These are phyloP conservation scores for Boletus patriciae DNA, from an alignment of 768 basidiomycete genomes.

Conservation along the genomic window DNA sequence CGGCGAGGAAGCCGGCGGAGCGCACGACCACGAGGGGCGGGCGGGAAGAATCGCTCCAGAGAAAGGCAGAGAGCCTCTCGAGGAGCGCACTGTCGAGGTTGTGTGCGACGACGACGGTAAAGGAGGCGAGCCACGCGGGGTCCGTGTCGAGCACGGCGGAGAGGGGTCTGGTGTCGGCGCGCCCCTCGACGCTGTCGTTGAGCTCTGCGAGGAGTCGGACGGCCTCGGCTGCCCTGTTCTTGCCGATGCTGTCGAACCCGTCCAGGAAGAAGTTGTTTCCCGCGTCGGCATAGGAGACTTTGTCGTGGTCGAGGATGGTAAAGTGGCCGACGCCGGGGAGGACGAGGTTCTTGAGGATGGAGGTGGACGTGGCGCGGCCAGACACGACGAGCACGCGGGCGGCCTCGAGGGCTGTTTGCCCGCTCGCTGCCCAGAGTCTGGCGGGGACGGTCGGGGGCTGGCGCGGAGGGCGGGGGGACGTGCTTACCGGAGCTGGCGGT, in stretches of 20 bases:
- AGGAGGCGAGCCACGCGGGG: constrained; percentile 56
- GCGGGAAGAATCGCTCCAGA: constrained; percentile 63
- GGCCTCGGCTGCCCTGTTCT: constrained; percentile 75
- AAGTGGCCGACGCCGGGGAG: constrained; percentile 96
- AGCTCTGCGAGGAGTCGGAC: constrained; percentile 78
- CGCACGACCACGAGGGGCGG: constrained; percentile 77
- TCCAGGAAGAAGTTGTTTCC: constrained; percentile 97
- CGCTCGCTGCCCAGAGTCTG: constrained; percentile 91
- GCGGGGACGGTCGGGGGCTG: not conserved
- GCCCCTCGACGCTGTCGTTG: constrained; percentile 81
- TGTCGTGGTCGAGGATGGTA: constrained; percentile 74
- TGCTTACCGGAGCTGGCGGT: constrained; percentile 86
- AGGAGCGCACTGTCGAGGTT: constrained; percentile 64
- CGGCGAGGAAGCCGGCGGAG: constrained; percentile 87
- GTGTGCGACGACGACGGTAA: constrained; percentile 81
- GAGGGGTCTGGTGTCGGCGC: constrained; percentile 56
- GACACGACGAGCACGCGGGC: constrained; percentile 81
- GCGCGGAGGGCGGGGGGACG: not conserved
- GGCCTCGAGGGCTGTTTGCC: constrained; percentile 85
- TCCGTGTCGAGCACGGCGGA: constrained; percentile 55
- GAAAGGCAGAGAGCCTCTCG: constrained; percentile 56
- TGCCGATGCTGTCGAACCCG: constrained; percentile 72
- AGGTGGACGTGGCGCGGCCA: constrained; percentile 79
- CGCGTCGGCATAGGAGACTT: constrained; percentile 70
- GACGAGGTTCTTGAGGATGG: constrained; percentile 94